phyloP scores from a whole-genome alignment of 805 yeast species.

The Barnettozyma sp. region DNA sequence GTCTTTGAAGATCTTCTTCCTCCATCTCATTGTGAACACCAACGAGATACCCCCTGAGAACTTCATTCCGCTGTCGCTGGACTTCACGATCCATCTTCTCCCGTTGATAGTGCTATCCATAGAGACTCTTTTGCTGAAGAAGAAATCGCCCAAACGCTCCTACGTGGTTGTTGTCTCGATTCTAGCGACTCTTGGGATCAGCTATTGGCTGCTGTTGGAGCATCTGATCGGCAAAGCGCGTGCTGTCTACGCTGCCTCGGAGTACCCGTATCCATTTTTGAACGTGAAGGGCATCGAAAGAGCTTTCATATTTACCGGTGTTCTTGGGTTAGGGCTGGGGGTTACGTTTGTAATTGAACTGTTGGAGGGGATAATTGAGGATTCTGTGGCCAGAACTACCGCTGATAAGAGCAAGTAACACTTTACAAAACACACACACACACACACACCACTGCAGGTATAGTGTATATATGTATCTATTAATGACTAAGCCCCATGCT shows the following conservation, averaged over 20 bases:
- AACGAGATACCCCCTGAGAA: constrained; percentile 20
- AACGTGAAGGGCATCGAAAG: constrained; percentile 43
- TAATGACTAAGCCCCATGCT: too few relatives aligned
- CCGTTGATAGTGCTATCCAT: constrained; percentile 46
- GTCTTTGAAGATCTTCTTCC: constrained; percentile 52
- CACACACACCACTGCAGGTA: not conserved
- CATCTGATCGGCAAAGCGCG: constrained; percentile 2
- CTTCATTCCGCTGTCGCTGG: constrained; percentile 43
- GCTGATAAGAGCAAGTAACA: not conserved
- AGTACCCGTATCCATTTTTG: constrained; percentile 64
- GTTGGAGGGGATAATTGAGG: constrained; percentile 19
- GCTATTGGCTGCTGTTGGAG: constrained; percentile 50
- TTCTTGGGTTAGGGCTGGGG: constrained; percentile 33
- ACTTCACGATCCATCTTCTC: constrained; percentile 51
- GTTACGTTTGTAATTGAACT: constrained; percentile 26
- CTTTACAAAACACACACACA: too few relatives aligned
- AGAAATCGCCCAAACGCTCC: constrained; percentile 33
- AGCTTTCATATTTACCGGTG: constrained; percentile 40
- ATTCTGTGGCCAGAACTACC: not conserved
- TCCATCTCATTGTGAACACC: constrained; percentile 38
- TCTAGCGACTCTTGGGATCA: constrained; percentile 33
- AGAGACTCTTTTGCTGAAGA: constrained; percentile 52
- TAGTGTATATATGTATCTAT: too few relatives aligned
- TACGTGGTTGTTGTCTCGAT: constrained; percentile 34
- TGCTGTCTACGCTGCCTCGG: constrained; percentile 8